These are phyloP conservation scores for Waitea zeae DNA, from an alignment of 1,284 basidiomycete genomes.

Conservation along the genomic window DNA sequence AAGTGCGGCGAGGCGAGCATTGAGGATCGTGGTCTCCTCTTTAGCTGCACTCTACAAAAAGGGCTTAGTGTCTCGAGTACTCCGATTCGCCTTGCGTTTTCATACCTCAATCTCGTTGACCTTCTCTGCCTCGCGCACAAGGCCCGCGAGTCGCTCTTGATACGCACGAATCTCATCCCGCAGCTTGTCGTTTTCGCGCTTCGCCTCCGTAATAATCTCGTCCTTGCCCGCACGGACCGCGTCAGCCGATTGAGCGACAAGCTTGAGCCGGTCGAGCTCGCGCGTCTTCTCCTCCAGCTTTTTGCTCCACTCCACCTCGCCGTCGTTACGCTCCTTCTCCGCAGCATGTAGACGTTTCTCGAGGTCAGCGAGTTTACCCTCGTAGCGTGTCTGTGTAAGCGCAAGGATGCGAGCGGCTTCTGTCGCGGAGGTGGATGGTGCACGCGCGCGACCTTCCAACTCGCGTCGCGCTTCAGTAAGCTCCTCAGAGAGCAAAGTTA, in stretches of 20 bases:
- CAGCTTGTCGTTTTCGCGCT: conserved; percentile 33
- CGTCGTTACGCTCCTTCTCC: conserved; percentile 63
- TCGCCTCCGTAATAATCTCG: conserved; percentile 32
- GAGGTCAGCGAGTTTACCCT: conserved; percentile 56
- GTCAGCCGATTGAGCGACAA: conserved; percentile 34
- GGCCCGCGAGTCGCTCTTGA: conserved; percentile 26
- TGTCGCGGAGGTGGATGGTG: conserved; percentile 33
- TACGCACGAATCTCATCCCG: conserved; percentile 28
- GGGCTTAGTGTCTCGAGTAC: neutral
- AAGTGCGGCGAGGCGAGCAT: conserved; percentile 23
- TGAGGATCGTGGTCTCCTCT: conserved; percentile 25
- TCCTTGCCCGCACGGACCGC: conserved; percentile 39
- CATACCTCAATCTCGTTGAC: conserved; percentile 42
- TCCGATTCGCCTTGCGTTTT: neutral
- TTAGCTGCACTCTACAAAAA: conserved; percentile 23
- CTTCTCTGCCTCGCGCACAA: conserved; percentile 30
- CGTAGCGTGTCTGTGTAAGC: conserved; percentile 61
- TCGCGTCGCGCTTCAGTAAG: conserved; percentile 46
- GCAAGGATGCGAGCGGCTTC: conserved; percentile 68
- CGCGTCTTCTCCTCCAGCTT: conserved; percentile 59
- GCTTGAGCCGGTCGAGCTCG: conserved; percentile 62
- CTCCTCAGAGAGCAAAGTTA: conserved; percentile 56
- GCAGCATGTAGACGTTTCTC: conserved; percentile 32
- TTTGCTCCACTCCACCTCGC: conserved; percentile 72
- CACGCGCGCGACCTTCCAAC: conserved; percentile 26